A percentile compares a stretch with the other conserved stretches of the same genome.
Conservation (phyloP, 495 filamentous ascomycete genomes). For the Immersiella caudata region DNA sequence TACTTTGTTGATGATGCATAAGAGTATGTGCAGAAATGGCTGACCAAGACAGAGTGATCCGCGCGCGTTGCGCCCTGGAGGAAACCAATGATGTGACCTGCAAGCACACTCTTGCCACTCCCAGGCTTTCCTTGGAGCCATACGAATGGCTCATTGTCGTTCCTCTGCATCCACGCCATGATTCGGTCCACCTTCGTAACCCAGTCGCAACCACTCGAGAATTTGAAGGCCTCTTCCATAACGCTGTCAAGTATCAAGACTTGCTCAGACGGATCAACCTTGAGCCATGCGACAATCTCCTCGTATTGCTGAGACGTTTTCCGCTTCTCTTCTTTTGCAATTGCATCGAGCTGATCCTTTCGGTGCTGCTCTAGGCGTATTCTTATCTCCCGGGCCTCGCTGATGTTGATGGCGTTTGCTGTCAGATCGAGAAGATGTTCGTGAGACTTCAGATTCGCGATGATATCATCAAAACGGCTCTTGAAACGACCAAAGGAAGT, state of each 20-base stretch:
- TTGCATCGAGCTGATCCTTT: slow-evolving; percentile 26
- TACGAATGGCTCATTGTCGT: slow-evolving; percentile 23
- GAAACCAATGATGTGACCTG: slow-evolving; percentile 30
- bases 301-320: slow-evolving; percentile 27
- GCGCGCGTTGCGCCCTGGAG: slow-evolving; percentile 6
- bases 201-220: slow-evolving; percentile 37
- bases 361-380: slow-evolving; percentile 25
- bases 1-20: slow-evolving; percentile 36
- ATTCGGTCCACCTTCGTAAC: slow-evolving; percentile 30
- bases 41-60: slow-evolving; percentile 22
- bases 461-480: slow-evolving; percentile 40
- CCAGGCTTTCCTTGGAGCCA: slow-evolving; percentile 38
- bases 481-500: slow-evolving; percentile 49
- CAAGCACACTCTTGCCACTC: slow-evolving; percentile 38
- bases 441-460: slow-evolving; percentile 43
- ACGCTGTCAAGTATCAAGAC: slow-evolving; percentile 29
- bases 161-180: slow-evolving; percentile 29
- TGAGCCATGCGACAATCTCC: slow-evolving; percentile 35
- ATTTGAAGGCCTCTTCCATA: slow-evolving; percentile 21
- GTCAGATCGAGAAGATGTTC: slow-evolving; percentile 43
- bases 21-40: slow-evolving; percentile 37
- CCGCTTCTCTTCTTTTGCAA: slow-evolving; percentile 27
- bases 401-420: slow-evolving; percentile 33
- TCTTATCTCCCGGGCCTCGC: slow-evolving; percentile 28
- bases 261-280: slow-evolving; percentile 36